Base-by-base conservation (phyloP, 768 basidiomycete species). In the Boletellus ananiceps region DNA sequence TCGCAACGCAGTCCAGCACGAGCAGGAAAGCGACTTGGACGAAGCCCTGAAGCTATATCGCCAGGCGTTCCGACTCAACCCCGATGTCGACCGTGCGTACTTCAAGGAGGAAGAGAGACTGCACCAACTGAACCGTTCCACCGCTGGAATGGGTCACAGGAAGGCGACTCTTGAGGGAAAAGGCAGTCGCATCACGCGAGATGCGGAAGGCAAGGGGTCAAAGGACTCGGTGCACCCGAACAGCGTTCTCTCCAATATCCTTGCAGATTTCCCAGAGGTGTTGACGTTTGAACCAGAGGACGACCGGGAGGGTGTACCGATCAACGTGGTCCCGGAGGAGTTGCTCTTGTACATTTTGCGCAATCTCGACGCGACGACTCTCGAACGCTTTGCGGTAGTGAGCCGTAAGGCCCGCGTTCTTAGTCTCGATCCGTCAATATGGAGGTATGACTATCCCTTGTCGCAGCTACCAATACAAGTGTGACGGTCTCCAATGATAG, bases 301-400 rank as follows among this genome's bases (percentile, higher is more conserved):
- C 44, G 88, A 92, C 60, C 70, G 69, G 37, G 71, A 77, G 49
- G 76, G 76, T 1, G 69, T 80, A 0, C 74, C 77, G 12, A 58
- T 96, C 15, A 74, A 75, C 40, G 59, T 64, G 2, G 67, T 95
- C 8, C 93, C 93, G 6, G 81, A 86, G 32, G 93, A 96, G 64
- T 59, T 95, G 11, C 58, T 95, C 27, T 69, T 90, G 29, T 63
- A 74, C 35, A 76, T 93, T 46, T 68, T 94, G n/a, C 69, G 75
- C 27, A 74, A 74, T 52, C 71, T 95, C 35, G 85, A 90, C 57
- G 73, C 78, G 2, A 75, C 78, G 2, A 67, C 81, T 19, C 70
- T 95, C 32, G 93, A 93, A 64, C 77, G 86, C 8, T 93, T 96
- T 59, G 93, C 81, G 0, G 58, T 68, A 16, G 81, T 88, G 2